These are phyloP conservation scores for Aspergillus glaucus DNA, from an alignment of 2,329 filamentous ascomycete species.

Conservation along the genomic window DNA sequence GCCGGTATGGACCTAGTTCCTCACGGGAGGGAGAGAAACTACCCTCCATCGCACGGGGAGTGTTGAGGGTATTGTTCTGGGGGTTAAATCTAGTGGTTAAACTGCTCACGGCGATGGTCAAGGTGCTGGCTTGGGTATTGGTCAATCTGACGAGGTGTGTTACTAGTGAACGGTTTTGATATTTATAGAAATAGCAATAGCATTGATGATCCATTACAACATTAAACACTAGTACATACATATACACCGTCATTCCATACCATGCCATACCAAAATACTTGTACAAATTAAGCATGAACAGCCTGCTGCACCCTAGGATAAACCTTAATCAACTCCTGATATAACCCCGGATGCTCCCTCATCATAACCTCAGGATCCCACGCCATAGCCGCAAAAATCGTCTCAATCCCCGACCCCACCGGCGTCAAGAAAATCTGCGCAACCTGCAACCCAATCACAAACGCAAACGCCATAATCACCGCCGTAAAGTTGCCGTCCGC, in stretches of 20 bases:
- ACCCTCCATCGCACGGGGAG: conserved; percentile 29
- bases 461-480: conserved; percentile 75
- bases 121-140: conserved; percentile 37
- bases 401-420: conserved; percentile 80
- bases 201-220: not conserved
- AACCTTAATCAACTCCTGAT: conserved; percentile 67
- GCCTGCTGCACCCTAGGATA: conserved; percentile 79
- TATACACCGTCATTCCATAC: not conserved
- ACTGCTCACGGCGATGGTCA: conserved; percentile 32
- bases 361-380: conserved; percentile 66
- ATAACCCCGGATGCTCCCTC: conserved; percentile 57
- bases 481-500: conserved; percentile 60
- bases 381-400: conserved; percentile 75
- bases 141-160: conserved; percentile 33
- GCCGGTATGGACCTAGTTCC: conserved; percentile 31
- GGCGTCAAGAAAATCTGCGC: conserved; percentile 86
- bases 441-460: conserved; percentile 85
- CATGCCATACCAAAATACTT: not conserved
- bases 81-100: conserved; percentile 33
- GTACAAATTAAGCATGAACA: conserved; percentile 53
- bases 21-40: conserved; percentile 35
- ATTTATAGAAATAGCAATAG: not conserved
- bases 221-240: not conserved
- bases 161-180: conserved; percentile 38
- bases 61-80: conserved; percentile 34